Evolutionary conservation across 306 rosid species (phyloP), one percentile per base, ranked within the genome.

Genomic region (Cicer bijugum): DNA sequence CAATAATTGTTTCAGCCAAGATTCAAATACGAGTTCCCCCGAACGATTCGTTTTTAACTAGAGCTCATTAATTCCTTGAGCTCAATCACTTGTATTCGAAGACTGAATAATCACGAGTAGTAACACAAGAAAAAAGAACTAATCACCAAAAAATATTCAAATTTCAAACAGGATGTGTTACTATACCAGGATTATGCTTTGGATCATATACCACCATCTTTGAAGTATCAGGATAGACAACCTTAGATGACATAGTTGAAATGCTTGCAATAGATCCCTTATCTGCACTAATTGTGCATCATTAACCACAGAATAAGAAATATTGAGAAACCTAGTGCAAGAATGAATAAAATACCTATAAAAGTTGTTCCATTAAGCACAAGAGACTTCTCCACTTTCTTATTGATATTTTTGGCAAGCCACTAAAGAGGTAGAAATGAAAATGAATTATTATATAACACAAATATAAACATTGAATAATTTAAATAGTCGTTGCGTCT

Each of bases 171-270:
- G 59, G 57, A 73, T 7, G 38, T 47, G 20, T n/a, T 48, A 11
- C 78, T 77, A 9, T 86, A 88, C 98, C 91, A 14, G 91, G 88
- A 74, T 82, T 91, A 60, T 88, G 90, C 78, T 88, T 87, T 28
- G 98, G 97, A 81, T 94, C 97, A 83, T 89, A 93, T 57, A 91
- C 47, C 70, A 78, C 78, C 98, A 91, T 91, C 87, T 85, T 90
- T 63, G 96, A 86, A 82, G 90, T 86, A 80, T 94, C 96, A 12
- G 97, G 97, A 84, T 83, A 83, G 58, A 89, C 86, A 61, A 91
- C 82, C 71, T 88, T 91, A 4, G 89, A 2, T 44, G 96, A 78
- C 37, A 19, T 51, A 67, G 78, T 68, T 69, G 91, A 84, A 81
- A 75, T 83, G 82, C 72, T 81, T 46, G 77, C 81, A 0, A 70